These are phyloP conservation scores for Lachancea waltii DNA, from an alignment of 805 yeast species.

Conservation along the genomic window DNA sequence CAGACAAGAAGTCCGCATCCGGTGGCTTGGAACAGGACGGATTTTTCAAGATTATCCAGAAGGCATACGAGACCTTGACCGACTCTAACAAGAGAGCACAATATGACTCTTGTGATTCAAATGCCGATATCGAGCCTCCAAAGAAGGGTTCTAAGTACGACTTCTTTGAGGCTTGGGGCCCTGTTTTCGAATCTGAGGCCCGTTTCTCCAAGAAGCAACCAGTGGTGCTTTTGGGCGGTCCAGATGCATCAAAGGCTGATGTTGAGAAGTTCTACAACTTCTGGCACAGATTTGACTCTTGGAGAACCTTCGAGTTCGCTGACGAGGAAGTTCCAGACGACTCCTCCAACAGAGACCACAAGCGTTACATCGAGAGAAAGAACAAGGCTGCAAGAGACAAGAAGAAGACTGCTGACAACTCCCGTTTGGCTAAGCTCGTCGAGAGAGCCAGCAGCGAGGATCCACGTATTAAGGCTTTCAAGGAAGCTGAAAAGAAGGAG, in stretches of 20 bases:
- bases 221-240: slow-evolving; percentile 72
- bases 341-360: slow-evolving; percentile 97
- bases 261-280: slow-evolving; percentile 85
- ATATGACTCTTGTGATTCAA: slow-evolving; percentile 90
- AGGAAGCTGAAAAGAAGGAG: slow-evolving; percentile 89
- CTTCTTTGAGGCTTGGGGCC: slow-evolving; percentile 88
- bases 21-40: slow-evolving; percentile 84
- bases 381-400: slow-evolving; percentile 94
- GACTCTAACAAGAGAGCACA: slow-evolving; percentile 86
- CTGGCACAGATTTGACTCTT: slow-evolving; percentile 92
- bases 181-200: slow-evolving; percentile 83
- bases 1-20: slow-evolving; percentile 91
- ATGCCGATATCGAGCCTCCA: slow-evolving; percentile 82
- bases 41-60: slow-evolving; percentile 95
- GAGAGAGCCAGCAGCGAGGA: slow-evolving; percentile 86
- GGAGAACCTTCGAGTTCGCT: slow-evolving; percentile 96
- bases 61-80: slow-evolving; percentile 84
- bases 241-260: slow-evolving; percentile 62
- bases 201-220: slow-evolving; percentile 91
- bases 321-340: slow-evolving; percentile 99
- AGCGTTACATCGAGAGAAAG: slow-evolving; percentile 96
- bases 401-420: slow-evolving; percentile 95
- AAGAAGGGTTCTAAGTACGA: slow-evolving; percentile 58
- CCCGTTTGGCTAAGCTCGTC: slow-evolving; percentile 76
- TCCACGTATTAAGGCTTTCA: slow-evolving; percentile 90